Percentiles rank a stretch among this genome's conserved stretches.
phyloP scores from a whole-genome alignment of 768 basidiomycete genomes.

The Mycena venus region DNA sequence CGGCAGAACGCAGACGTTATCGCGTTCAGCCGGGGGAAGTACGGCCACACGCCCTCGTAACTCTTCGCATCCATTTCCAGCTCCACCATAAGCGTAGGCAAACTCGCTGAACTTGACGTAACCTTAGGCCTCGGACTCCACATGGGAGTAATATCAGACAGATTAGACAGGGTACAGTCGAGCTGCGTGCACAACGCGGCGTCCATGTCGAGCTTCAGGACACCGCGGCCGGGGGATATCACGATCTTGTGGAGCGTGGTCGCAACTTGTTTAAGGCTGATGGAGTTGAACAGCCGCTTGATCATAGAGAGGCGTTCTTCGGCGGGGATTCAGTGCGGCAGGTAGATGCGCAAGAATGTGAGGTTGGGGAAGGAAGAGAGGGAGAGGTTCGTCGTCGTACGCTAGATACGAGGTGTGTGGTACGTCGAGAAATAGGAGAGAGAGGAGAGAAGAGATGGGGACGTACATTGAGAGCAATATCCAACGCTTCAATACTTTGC shows the following conservation, averaged over 20 bases:
- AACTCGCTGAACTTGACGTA: neutral
- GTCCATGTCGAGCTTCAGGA: too few relatives aligned
- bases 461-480: neutral
- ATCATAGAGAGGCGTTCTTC: neutral
- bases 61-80: neutral
- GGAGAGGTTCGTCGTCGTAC: neutral
- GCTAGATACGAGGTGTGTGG: neutral
- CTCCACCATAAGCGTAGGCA: neutral
- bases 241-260: too few relatives aligned
- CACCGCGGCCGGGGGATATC: neutral
- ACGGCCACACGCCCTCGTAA: neutral
- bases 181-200: too few relatives aligned
- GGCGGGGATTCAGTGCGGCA: neutral
- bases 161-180: too few relatives aligned
- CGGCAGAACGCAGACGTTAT: too few relatives aligned
- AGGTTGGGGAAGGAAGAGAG: neutral
- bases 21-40: neutral
- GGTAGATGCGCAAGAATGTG: neutral
- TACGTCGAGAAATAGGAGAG: neutral
- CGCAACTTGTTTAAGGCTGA: neutral
- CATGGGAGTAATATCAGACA: too few relatives aligned
- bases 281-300: neutral
- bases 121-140: too few relatives aligned
- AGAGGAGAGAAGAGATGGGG: too few relatives aligned
- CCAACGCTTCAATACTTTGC: neutral